These are phyloP conservation scores for Phytophthora brassicae DNA, from an alignment of 352 stramenopile genomes.

Conservation along the genomic window DNA sequence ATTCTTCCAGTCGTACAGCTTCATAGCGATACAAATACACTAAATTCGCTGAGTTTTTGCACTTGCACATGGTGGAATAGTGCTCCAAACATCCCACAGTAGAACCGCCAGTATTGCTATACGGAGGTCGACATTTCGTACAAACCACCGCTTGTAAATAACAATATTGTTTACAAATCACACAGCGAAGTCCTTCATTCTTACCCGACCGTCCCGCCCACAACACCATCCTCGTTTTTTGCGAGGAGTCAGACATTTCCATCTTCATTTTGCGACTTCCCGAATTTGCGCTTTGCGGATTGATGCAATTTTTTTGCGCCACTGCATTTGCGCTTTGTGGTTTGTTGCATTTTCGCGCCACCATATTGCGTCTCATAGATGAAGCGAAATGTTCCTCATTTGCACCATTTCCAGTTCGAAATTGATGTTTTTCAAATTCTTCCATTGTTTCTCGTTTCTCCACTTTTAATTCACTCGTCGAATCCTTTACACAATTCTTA, in stretches of 20 bases:
- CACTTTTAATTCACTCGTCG: constrained; percentile 26
- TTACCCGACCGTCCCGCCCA: constrained; percentile 83
- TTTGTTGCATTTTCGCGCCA: constrained; percentile 32
- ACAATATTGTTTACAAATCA: constrained; percentile 83
- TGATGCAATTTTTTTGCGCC: too few species aligned
- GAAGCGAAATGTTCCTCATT: constrained; percentile 26
- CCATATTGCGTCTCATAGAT: constrained; percentile 36
- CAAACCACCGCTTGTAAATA: constrained; percentile 85
- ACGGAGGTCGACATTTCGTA: constrained; percentile 58
- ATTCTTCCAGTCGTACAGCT: constrained; percentile 33
- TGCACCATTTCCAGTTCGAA: constrained; percentile 5
- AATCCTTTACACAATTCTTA: constrained; percentile 36
- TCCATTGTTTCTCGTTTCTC: constrained; percentile 54
- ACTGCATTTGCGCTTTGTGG: too few species aligned
- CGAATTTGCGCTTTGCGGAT: too few species aligned
- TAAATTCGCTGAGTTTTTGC: constrained; percentile 53
- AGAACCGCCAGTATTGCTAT: constrained; percentile 25
- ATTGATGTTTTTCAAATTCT: constrained; percentile 43
- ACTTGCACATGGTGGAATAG: constrained; percentile 81
- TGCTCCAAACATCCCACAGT: constrained; percentile 77
- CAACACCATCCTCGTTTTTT: constrained; percentile 72
- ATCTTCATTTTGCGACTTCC: constrained; percentile 27
- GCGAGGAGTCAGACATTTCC: constrained; percentile 22
- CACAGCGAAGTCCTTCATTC: constrained; percentile 71
- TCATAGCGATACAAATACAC: constrained; percentile 66